Percentiles rank a stretch among this genome's conserved stretches.
phyloP scores from a whole-genome alignment of 2,329 filamentous ascomycete species.

The Diaporthe caulivora region DNA sequence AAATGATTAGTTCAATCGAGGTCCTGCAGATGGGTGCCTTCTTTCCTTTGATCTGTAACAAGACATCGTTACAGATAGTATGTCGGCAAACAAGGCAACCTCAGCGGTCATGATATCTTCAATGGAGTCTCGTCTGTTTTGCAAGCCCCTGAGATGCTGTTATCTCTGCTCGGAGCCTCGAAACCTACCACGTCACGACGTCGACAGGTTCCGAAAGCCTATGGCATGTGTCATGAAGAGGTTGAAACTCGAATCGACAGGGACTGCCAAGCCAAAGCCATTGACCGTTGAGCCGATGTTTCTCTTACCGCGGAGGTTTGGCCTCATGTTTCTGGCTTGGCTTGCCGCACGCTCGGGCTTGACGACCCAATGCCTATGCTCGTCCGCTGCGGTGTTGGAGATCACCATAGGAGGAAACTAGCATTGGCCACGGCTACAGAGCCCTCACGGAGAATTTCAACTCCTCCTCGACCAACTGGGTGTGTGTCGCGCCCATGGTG shows the following conservation, averaged over 20 bases:
- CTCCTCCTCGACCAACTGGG: neutral
- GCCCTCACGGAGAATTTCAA: neutral
- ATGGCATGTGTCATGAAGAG: constrained; percentile 28
- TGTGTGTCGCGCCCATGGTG: neutral
- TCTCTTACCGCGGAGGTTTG: constrained; percentile 34
- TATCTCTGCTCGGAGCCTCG: constrained; percentile 5
- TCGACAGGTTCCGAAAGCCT: constrained; percentile 27
- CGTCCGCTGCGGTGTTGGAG: neutral
- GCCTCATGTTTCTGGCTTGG: constrained; percentile 34
- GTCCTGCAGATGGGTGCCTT: neutral
- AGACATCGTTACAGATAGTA: constrained; percentile 23
- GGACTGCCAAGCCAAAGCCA: constrained; percentile 7
- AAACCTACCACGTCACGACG: constrained; percentile 30
- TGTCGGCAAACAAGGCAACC: constrained; percentile 15
- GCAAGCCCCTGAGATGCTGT: constrained; percentile 13
- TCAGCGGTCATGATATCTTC: constrained; percentile 20
- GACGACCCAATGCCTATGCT: neutral
- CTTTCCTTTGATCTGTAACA: neutral
- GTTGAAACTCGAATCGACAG: constrained; percentile 27
- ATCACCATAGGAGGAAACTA: neutral
- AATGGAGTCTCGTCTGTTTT: neutral
- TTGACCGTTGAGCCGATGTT: constrained; percentile 25
- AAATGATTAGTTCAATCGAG: neutral
- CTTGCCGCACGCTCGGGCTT: constrained; percentile 31
- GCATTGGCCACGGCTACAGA: neutral